These are phyloP conservation scores for Nicotiana noctiflora DNA, from an alignment of 257 asterid species.

Conservation along the genomic window DNA sequence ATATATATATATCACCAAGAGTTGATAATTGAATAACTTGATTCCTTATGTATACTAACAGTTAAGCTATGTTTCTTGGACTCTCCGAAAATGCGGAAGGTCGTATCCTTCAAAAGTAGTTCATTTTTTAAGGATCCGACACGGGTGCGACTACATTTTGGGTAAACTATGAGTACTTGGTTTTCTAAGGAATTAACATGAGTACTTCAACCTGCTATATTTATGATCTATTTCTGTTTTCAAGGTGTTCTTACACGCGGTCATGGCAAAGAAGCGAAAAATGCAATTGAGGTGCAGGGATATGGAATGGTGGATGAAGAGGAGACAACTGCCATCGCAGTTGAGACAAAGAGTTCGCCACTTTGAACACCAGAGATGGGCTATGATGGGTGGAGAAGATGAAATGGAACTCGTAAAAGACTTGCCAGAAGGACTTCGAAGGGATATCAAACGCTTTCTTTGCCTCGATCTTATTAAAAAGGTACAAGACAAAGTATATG, in stretches of 20 bases:
- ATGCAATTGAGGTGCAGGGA: slow-evolving; percentile 88
- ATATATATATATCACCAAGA: too few relatives aligned
- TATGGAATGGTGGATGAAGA: slow-evolving; percentile 99
- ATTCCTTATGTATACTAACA: neutral
- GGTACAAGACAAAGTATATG: slow-evolving; percentile 27
- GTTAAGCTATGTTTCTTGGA: too few relatives aligned
- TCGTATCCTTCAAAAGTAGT: too few relatives aligned
- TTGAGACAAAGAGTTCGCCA: slow-evolving; percentile 76
- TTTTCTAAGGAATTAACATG: neutral
- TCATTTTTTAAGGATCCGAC: too few relatives aligned
- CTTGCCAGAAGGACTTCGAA: slow-evolving; percentile 82
- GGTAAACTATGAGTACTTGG: slow-evolving; percentile 20
- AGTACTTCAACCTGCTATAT: neutral
- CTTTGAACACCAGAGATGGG: slow-evolving; percentile 71
- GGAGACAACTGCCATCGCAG: slow-evolving; percentile 76
- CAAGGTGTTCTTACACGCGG: slow-evolving; percentile 87
- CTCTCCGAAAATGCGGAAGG: too few relatives aligned
- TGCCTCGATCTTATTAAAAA: slow-evolving; percentile 71
- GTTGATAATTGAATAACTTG: neutral
- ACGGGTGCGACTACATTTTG: too few relatives aligned
- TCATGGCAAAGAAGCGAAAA: slow-evolving; percentile 87
- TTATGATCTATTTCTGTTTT: neutral
- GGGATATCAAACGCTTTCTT: slow-evolving; percentile 89
- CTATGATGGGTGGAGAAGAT: slow-evolving; percentile 69
- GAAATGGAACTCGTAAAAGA: slow-evolving; percentile 73